These are phyloP conservation scores for Syzygium syzygioides DNA, from an alignment of 441 rosid genomes.

Conservation along the genomic window DNA sequence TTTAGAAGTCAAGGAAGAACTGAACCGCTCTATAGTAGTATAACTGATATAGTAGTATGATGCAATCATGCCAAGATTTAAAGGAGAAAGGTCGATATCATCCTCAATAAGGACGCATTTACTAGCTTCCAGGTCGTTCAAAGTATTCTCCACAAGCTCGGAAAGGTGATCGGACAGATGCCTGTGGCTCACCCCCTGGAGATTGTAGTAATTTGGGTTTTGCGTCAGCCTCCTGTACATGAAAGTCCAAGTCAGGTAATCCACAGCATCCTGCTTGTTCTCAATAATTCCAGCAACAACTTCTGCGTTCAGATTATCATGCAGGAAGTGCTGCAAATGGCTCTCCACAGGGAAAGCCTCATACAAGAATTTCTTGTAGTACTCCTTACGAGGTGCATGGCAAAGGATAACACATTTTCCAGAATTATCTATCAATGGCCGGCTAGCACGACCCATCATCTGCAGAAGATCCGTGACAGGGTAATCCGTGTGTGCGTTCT, in stretches of 20 bases:
- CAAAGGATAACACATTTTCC: slow-evolving; percentile 94
- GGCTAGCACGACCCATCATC: slow-evolving; percentile 99
- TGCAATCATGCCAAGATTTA: slow-evolving; percentile 89
- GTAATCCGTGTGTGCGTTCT: slow-evolving; percentile 78
- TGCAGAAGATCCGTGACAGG: slow-evolving; percentile 83
- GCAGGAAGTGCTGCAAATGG: slow-evolving; percentile 85
- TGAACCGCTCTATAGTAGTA: slow-evolving; percentile 88
- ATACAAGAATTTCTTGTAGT: slow-evolving; percentile 82
- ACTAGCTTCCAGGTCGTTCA: slow-evolving; percentile 77
- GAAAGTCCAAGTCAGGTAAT: slow-evolving; percentile 30
- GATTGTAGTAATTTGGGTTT: slow-evolving; percentile 95
- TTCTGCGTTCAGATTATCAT: slow-evolving; percentile 86
- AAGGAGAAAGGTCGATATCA: slow-evolving; percentile 36
- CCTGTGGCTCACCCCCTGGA: slow-evolving; percentile 87
- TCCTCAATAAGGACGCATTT: slow-evolving; percentile 75
- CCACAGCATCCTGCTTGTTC: slow-evolving; percentile 99
- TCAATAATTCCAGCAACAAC: slow-evolving; percentile 73
- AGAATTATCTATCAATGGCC: slow-evolving; percentile 79
- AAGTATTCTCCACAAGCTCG: slow-evolving; percentile 83
- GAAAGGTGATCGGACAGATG: slow-evolving; percentile 99
- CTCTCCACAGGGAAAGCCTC: slow-evolving; percentile 96
- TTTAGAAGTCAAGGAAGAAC: slow-evolving; percentile 69
- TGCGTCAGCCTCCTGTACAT: slow-evolving; percentile 50
- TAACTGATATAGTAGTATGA: slow-evolving; percentile 57
- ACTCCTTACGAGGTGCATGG: slow-evolving; percentile 84